Evolutionary conservation across 768 basidiomycete genomes (phyloP).

Genomic region (Rhodotorula kratochvilovae): DNA sequence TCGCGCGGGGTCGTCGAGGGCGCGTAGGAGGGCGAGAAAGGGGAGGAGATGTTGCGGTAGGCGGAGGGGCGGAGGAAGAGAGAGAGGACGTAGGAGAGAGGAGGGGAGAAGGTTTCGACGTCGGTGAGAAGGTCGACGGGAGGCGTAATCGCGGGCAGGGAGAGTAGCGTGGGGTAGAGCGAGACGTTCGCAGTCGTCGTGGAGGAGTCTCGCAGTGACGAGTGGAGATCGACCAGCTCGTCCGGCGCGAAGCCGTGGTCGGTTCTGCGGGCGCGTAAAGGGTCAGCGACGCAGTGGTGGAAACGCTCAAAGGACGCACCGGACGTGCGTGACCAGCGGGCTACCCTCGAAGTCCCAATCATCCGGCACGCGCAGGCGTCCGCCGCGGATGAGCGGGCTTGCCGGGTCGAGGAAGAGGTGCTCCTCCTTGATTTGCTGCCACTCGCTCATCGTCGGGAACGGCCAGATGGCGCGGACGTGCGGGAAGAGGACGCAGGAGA

Average conservation of each 20-base stretch:
- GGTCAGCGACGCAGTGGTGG: background rate
- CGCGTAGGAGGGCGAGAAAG: background rate
- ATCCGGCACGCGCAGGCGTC: background rate
- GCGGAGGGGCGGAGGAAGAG: background rate
- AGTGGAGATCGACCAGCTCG: background rate
- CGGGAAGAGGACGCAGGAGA: background rate
- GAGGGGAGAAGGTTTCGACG: too few species aligned
- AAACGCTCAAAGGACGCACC: background rate
- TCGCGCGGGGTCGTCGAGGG: background rate
- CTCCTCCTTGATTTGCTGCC: slow-evolving; percentile 12
- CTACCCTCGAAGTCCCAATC: background rate
- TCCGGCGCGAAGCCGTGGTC: background rate
- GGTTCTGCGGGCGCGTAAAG: background rate
- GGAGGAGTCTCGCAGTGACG: background rate
- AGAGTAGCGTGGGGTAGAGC: background rate
- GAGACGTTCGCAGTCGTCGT: too few species aligned
- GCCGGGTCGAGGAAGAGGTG: background rate
- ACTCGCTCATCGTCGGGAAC: background rate
- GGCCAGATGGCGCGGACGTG: background rate
- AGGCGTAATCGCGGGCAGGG: background rate
- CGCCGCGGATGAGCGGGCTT: background rate
- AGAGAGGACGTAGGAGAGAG: background rate
- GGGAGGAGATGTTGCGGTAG: background rate
- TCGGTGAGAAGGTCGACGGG: too few species aligned
- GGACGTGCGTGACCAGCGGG: background rate